Percentiles rank a stretch among this genome's conserved stretches.
These are phyloP conservation scores for Quambalaria eucalypti DNA, from an alignment of 1,284 basidiomycete genomes.

Conservation along the genomic window DNA sequence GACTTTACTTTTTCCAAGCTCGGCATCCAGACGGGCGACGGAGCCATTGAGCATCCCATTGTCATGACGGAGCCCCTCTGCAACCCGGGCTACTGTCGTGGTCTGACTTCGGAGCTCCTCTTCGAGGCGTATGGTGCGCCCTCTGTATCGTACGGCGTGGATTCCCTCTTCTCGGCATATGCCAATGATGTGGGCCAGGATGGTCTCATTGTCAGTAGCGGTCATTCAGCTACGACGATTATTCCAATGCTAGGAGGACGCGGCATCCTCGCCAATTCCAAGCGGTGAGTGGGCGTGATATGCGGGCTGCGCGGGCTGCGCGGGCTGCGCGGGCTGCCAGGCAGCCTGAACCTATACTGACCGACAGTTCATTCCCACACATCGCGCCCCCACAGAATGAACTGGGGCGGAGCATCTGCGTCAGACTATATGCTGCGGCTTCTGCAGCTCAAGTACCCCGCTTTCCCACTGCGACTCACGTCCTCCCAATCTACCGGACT, in stretches of 20 bases:
- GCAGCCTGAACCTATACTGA: constrained; percentile 52
- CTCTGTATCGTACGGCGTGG: constrained; percentile 76
- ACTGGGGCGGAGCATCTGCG: constrained; percentile 84
- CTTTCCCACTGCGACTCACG: constrained; percentile 60
- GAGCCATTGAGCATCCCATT: constrained; percentile 73
- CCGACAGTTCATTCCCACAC: neutral
- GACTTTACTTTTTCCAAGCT: constrained; percentile 85
- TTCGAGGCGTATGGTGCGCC: constrained; percentile 90
- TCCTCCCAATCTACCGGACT: constrained; percentile 64
- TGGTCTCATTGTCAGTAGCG: constrained; percentile 35
- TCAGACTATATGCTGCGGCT: constrained; percentile 84
- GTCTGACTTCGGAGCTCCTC: constrained; percentile 84
- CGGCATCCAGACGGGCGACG: constrained; percentile 62
- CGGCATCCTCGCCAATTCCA: constrained; percentile 35
- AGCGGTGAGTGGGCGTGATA: constrained; percentile 25
- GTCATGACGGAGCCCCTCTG: constrained; percentile 88
- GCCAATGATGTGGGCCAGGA: constrained; percentile 31
- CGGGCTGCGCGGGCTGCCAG: constrained; percentile 62
- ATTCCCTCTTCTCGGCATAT: constrained; percentile 84
- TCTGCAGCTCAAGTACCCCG: constrained; percentile 89
- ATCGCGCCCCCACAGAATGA: constrained; percentile 57
- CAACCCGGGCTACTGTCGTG: constrained; percentile 79
- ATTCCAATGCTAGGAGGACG: constrained; percentile 34
- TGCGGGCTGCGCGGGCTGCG: too few species aligned
- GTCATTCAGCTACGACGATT: constrained; percentile 29